phyloP scores from a whole-genome alignment of 768 basidiomycete species.

The Jaapia argillacea region DNA sequence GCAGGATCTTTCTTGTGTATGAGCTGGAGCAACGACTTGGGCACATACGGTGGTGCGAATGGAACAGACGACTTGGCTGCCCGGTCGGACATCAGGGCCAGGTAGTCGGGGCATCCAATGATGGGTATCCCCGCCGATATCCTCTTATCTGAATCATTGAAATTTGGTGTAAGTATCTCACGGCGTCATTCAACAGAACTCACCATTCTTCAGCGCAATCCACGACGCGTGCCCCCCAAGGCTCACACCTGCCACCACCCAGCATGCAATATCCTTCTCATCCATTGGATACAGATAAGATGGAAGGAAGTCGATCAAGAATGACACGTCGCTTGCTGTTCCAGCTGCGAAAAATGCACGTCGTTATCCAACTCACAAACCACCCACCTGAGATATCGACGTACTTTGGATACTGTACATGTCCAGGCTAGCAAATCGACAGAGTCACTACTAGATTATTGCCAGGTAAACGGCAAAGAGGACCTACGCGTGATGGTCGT shows the following conservation, averaged over 20 bases:
- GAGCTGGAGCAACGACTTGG: conserved; percentile 37
- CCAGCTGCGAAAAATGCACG: conserved; percentile 30
- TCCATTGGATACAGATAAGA: conserved; percentile 61
- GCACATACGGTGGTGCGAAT: conserved; percentile 45
- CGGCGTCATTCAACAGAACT: too few species aligned
- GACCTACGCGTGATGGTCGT: conserved; percentile 34
- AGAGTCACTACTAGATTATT: conserved; percentile 3
- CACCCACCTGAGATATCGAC: too few species aligned
- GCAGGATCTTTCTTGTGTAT: conserved; percentile 39
- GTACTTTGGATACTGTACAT: conserved; percentile 38
- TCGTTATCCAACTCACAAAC: not conserved
- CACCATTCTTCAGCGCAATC: conserved; percentile 49
- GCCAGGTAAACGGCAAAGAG: not conserved
- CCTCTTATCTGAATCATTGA: conserved; percentile 30
- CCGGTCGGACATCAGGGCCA: conserved; percentile 44
- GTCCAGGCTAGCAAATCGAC: conserved; percentile 22
- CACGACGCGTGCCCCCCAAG: conserved; percentile 83
- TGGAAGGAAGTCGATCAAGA: conserved; percentile 73
- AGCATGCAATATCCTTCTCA: conserved; percentile 52
- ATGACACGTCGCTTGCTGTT: conserved; percentile 66
- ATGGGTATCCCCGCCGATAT: conserved; percentile 34
- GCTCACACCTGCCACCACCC: conserved; percentile 67
- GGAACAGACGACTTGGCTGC: conserved; percentile 34
- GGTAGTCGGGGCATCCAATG: conserved; percentile 62
- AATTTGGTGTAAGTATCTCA: too few species aligned